A percentile compares a stretch with the other conserved stretches of the same genome.
Evolutionary conservation across 1,284 basidiomycete genomes (phyloP).

Genomic region (Sanghuangporus baumii): DNA sequence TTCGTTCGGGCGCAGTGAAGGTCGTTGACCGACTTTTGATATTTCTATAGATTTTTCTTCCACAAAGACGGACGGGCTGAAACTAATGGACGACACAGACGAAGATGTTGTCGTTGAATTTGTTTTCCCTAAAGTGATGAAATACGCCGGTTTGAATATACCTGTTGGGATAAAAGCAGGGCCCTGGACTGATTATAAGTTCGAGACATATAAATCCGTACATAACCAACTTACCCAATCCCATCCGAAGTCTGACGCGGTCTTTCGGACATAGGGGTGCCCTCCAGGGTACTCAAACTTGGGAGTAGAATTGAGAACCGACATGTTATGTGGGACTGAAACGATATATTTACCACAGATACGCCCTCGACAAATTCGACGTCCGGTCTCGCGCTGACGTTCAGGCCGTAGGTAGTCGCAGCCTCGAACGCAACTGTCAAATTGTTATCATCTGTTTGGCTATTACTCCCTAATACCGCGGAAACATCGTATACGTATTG

Average conservation of each 20-base stretch:
- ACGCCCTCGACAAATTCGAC: constrained; percentile 34
- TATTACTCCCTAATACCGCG: constrained; percentile 31
- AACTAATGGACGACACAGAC: constrained; percentile 19
- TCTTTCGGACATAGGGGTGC: constrained; percentile 46
- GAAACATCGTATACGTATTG: constrained; percentile 52
- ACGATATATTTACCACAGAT: constrained; percentile 23
- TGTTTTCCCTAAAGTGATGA: constrained; percentile 34
- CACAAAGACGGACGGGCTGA: constrained; percentile 36
- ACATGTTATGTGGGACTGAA: not conserved
- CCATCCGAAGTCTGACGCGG: constrained; percentile 54
- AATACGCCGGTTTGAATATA: constrained; percentile 47
- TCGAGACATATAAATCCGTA: not conserved
- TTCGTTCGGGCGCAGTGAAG: constrained; percentile 34
- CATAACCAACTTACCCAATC: constrained; percentile 41
- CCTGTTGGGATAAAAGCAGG: constrained; percentile 54
- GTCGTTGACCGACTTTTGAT: constrained; percentile 44
- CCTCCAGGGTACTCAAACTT: constrained; percentile 48
- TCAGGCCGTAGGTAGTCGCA: constrained; percentile 46
- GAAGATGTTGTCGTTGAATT: constrained; percentile 14
- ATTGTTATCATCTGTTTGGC: constrained; percentile 30
- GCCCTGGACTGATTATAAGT: constrained; percentile 30
- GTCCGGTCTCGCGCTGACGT: constrained; percentile 44
- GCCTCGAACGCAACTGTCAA: constrained; percentile 49
- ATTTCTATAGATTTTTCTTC: constrained; percentile 52
- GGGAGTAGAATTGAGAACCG: constrained; percentile 19